A percentile compares a stretch with the other conserved stretches of the same genome.
phyloP scores from a whole-genome alignment of 139 green algal species.

The Tetradesmus lagerheimii region DNA sequence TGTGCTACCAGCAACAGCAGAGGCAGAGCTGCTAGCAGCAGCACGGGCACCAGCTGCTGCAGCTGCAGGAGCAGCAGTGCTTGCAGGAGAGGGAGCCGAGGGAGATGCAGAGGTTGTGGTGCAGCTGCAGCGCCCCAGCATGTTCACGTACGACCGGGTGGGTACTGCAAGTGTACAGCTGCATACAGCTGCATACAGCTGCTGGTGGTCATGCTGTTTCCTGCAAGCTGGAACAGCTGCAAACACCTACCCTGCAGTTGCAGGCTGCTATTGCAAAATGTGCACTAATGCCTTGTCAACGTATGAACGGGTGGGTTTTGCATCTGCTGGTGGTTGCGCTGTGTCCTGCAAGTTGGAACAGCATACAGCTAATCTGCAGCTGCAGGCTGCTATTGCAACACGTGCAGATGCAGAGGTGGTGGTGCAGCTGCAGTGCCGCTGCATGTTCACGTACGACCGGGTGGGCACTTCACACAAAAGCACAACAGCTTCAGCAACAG shows the following conservation, averaged over 20 bases:
- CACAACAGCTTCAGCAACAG: too few species aligned
- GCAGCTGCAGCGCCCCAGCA: conserved; percentile 36
- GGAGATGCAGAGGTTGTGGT: neutral
- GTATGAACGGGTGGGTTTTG: conserved; percentile 38
- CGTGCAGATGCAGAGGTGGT: neutral
- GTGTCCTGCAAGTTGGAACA: neutral
- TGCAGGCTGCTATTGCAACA: neutral
- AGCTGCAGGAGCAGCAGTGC: neutral
- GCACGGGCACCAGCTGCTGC: neutral
- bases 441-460: conserved; percentile 49
- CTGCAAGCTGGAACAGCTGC: neutral
- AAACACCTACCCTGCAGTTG: neutral
- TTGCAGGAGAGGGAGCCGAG: neutral
- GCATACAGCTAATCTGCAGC: too few species aligned
- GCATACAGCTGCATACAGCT: neutral
- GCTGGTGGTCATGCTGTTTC: neutral
- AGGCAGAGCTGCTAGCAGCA: conserved; percentile 55
- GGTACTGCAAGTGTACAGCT: neutral
- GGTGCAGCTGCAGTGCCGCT: conserved; percentile 43
- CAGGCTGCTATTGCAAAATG: too few species aligned
- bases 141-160: conserved; percentile 53
- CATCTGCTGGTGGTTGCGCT: neutral
- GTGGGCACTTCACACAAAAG: neutral
- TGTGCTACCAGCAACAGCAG: conserved; percentile 64
- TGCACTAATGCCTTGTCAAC: too few species aligned